Conservation (phyloP, 495 filamentous ascomycete species). For the Chaetomium cochliodes region DNA sequence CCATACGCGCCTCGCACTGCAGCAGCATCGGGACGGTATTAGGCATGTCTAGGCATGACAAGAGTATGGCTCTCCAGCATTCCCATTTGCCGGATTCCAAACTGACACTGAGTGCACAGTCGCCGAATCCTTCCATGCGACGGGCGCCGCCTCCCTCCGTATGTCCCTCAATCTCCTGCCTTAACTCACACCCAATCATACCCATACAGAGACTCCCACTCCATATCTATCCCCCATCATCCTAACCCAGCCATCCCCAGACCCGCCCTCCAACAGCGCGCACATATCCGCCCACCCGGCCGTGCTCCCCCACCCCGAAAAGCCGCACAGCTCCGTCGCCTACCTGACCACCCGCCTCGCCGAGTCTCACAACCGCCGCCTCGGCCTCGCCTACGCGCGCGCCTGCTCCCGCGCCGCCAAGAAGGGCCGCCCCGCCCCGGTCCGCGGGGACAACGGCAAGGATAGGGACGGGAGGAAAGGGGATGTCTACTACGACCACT, state of each 20-base stretch:
- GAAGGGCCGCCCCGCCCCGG: conserved; percentile 54
- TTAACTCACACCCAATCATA: not conserved
- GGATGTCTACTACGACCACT: conserved; percentile 51
- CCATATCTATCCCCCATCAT: not conserved
- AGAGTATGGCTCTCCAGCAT: conserved; percentile 29
- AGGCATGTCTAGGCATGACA: conserved; percentile 47
- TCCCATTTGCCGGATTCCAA: conserved; percentile 26
- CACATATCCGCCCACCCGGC: conserved; percentile 75
- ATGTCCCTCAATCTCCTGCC: not conserved
- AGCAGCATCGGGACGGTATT: conserved; percentile 44
- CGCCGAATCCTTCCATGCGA: conserved; percentile 53
- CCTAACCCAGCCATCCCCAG: conserved; percentile 1
- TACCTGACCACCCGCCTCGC: conserved; percentile 53
- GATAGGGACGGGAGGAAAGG: conserved; percentile 31
- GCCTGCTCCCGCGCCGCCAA: conserved; percentile 61
- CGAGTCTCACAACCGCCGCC: conserved; percentile 45
- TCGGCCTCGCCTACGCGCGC: conserved; percentile 63
- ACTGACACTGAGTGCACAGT: conserved; percentile 39
- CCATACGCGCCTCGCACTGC: conserved; percentile 63
- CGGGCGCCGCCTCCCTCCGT: conserved; percentile 51
- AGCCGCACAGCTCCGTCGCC: conserved; percentile 30
- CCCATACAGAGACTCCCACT: too few relatives aligned
- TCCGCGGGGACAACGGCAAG: too few relatives aligned
- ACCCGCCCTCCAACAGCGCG: conserved; percentile 47
- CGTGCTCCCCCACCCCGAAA: conserved; percentile 47